Percentiles rank a stretch among this genome's conserved stretches.
phyloP scores from a whole-genome alignment of 208 protist genomes.

The Porcisia deanei region DNA sequence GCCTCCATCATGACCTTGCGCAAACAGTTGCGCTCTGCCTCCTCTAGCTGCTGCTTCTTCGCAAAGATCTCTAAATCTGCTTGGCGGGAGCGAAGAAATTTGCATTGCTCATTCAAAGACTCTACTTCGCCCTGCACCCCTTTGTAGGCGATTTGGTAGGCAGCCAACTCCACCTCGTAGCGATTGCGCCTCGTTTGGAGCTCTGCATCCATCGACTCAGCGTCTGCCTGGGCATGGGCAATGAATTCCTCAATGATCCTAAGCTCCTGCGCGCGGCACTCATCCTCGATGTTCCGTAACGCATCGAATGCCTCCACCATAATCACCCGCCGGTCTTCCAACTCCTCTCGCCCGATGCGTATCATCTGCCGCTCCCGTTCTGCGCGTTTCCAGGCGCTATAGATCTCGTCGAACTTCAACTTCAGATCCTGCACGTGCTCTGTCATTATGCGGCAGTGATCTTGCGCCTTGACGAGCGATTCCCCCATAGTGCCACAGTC shows the following conservation, averaged over 20 bases:
- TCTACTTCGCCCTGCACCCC: constrained; percentile 69
- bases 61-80: constrained; percentile 43
- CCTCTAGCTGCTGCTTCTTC: constrained; percentile 54
- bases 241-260: constrained; percentile 42
- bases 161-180: constrained; percentile 68
- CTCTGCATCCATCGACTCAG: constrained; percentile 23
- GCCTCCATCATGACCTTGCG: constrained; percentile 19
- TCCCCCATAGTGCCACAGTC: constrained; percentile 32
- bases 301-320: constrained; percentile 17
- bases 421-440: constrained; percentile 45
- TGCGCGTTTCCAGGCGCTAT: constrained; percentile 15
- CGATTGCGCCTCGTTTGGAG: constrained; percentile 33
- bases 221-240: constrained; percentile 23
- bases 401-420: constrained; percentile 36
- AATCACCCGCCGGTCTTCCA: constrained; percentile 30
- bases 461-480: constrained; percentile 22
- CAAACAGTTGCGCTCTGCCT: constrained; percentile 44
- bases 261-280: constrained; percentile 40
- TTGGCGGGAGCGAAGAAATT: constrained; percentile 33
- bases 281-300: constrained; percentile 20
- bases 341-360: constrained; percentile 30
- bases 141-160: constrained; percentile 78
- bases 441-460: constrained; percentile 42
- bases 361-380: constrained; percentile 28
- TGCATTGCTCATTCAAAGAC: constrained; percentile 27